Base-by-base conservation (phyloP, 148 eudicot genomes). In the Vaccinium macrocarpon region DNA sequence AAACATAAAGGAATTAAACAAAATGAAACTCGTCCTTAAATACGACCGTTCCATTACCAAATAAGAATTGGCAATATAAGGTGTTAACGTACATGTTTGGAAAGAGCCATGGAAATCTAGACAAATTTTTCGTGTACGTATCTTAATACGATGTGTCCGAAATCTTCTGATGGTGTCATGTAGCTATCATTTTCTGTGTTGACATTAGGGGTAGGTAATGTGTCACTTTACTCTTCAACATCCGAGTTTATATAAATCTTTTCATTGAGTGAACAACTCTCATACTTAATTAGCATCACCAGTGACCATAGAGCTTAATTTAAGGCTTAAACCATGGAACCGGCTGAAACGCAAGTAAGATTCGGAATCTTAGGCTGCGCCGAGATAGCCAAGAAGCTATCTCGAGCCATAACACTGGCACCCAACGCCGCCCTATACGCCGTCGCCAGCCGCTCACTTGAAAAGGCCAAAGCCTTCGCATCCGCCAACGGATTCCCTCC, bases 281-380 rank as follows among this genome's bases (percentile, higher is more conserved):
- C 72, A 12, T 4, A 0, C 7, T 10, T 4, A 23, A 25, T 35
- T 35, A 35, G 38, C 38, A 16, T 32, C 48, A 29, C 42, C 73
- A 13, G 1, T 68, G 38, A 68, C 35, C 73, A 68, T 6, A 66
- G 32, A 42, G 46, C 46, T 27, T 35, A 35, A 35, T 35, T 23
- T 11, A 5, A 48, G 78, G 13, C 52, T 3, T 66, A 25, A 66
- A 35, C 72, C 72, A 66, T 66, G n/a, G 50, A 50, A 23, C 19
- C 57, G 64, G 46, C 81, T 15, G 81, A 78, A 29, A 55, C 15
- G 5, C 64, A 57, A 7, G 29, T 78, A 13, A 23, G 64, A 49
- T 78, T 78, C 81, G 81, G 81, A 29, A 78, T 78, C 46, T 35
- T 78, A 14, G 81, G 81, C 64, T 78, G 81, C 64, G 81, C 81